A percentile compares a stretch with the other conserved stretches of the same genome.
Evolutionary conservation across 331 rosid species (phyloP).

Genomic region (Malus hybrid): DNA sequence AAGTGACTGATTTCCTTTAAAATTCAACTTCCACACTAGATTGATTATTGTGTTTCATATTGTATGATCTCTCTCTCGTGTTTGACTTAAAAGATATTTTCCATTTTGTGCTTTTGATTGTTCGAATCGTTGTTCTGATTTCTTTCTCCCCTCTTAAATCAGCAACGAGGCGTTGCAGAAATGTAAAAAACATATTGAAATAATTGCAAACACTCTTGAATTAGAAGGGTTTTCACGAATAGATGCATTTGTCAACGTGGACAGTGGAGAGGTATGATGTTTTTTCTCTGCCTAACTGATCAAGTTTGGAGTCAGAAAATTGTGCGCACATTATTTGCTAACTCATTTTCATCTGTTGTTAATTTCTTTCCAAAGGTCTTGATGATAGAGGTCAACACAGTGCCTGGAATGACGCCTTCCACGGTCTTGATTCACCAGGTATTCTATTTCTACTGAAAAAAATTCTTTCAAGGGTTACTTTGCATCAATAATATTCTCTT

Average conservation of each 20-base stretch:
- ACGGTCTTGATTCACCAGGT: constrained; percentile 97
- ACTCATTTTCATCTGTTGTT: constrained; percentile 10
- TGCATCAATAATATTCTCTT: not conserved
- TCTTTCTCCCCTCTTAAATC: constrained; percentile 3
- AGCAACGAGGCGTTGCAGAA: constrained; percentile 62
- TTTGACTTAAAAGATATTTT: not conserved
- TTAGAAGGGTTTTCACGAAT: constrained; percentile 92
- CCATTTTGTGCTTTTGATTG: not conserved
- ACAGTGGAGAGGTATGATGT: constrained; percentile 72
- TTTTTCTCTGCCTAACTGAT: not conserved
- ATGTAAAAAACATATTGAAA: constrained; percentile 64
- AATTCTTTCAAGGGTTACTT: not conserved
- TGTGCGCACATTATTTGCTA: not conserved
- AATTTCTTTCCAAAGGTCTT: constrained; percentile 49
- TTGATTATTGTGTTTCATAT: not conserved
- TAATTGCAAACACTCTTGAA: constrained; percentile 71
- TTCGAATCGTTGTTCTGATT: not conserved
- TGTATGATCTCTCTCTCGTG: not conserved
- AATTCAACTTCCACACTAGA: not conserved
- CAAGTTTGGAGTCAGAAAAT: no score
- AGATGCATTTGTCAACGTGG: constrained; percentile 85
- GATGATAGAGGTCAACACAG: constrained; percentile 91
- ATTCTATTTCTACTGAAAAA: not conserved
- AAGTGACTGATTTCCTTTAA: no score
- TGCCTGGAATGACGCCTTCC: constrained; percentile 98